Conservation (phyloP, 192 early-diverging fungal species). For the Rhizophlyctis rosea region DNA sequence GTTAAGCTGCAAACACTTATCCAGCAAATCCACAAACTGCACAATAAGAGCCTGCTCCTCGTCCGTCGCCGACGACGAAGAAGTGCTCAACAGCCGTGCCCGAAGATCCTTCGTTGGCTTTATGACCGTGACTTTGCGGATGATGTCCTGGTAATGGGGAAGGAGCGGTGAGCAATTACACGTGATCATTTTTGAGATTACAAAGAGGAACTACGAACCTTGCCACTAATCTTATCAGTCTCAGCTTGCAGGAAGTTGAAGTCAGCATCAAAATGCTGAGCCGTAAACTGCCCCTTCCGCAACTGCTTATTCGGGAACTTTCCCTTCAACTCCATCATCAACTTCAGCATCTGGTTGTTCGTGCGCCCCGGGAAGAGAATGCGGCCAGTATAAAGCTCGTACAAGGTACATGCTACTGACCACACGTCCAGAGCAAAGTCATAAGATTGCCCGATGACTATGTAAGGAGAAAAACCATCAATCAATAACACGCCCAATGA, state of each 20-base stretch:
- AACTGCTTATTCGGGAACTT: slow-evolving; percentile 81
- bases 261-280: slow-evolving; percentile 85
- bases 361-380: slow-evolving; percentile 89
- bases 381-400: slow-evolving; percentile 93
- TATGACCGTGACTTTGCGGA: slow-evolving; percentile 60
- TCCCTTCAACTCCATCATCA: slow-evolving; percentile 93
- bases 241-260: slow-evolving; percentile 59
- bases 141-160: slow-evolving; percentile 50
- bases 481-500: slow-evolving; percentile 8
- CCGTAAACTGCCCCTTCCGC: slow-evolving; percentile 75
- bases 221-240: slow-evolving; percentile 59
- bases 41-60: slow-evolving; percentile 59
- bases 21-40: slow-evolving; percentile 80
- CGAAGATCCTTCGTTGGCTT: slow-evolving; percentile 73
- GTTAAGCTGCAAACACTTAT: slow-evolving; percentile 74
- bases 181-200: background rate
- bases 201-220: slow-evolving; percentile 17
- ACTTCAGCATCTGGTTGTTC: slow-evolving; percentile 95
- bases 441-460: slow-evolving; percentile 84
- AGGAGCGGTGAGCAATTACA: too few species aligned
- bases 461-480: background rate
- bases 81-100: slow-evolving; percentile 58
- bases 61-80: slow-evolving; percentile 48
- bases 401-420: slow-evolving; percentile 92
- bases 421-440: slow-evolving; percentile 90